Evolutionary conservation across 192 early-diverging fungal species (phyloP), one percentile per base, ranked within the genome.

Genomic region (Umbelopsis isabellina): DNA sequence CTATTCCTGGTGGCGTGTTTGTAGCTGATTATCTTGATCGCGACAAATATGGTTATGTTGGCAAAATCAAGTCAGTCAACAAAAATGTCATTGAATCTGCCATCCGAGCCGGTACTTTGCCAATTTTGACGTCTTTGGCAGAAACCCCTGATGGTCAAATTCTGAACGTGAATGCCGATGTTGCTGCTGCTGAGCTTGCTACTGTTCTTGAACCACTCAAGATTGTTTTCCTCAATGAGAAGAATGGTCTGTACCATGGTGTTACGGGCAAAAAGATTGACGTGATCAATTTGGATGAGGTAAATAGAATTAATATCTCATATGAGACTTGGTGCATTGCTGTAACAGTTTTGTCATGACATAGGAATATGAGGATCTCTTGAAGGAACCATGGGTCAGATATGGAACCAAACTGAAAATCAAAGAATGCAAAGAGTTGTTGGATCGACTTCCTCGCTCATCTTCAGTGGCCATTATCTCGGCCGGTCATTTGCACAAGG

Each of bases 381-480:
- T 98, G 71, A 93, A 95, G 82, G 88, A 99, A 82, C 85, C 93
- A 44, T 99, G 98, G 98, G 97, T 98, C 52, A 89, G 90, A 72
- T 98, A 97, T 79, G 98, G 98, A 55, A 97, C 95, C 45, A 97
- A 97, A 84, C 90, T 99, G 51, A 99, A 98, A 89, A 94, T 99
- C 50, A 88, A 84, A 69, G 95, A 99, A 82, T 97, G 96, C 75
- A 95, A 97, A 83, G 98, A 99, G 80, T 87, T 99, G 10, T 86
- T 99, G 27, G 96, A 97, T 82, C 89, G 90, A 49, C 87, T 99
- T 66, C 98, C 98, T 15, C 91, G 96, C n/a, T 91, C 94, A 67
- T 98, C 96, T 9, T 99, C 98, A 7, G 98, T 99, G 21, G 97
- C 98, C 55, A 99, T 98, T 75, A 99, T 98, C 74, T 98, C 98